Evolutionary conservation across 2,329 filamentous ascomycete species (phyloP), one percentile per base, ranked within the genome.

Genomic region (Clonostachys rosea): DNA sequence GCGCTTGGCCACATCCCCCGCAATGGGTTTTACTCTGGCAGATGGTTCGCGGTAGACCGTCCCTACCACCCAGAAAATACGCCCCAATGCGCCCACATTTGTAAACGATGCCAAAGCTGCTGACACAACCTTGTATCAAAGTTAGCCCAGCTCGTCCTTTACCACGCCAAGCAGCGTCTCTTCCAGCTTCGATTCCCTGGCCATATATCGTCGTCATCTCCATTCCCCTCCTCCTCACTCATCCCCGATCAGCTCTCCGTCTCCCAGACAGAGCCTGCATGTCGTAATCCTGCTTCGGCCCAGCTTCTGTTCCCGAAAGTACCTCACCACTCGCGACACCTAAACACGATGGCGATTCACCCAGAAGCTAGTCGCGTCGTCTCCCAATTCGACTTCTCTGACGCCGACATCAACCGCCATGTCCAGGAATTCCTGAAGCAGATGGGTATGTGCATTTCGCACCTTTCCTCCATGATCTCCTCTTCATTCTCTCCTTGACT

Each of bases 361-460:
- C 78, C 84, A 52, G 87, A 92, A 69, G 89, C 91, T 50, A 84
- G 84, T 76, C 82, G 81, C 61, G 83, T 96, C 60, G 87, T 89
- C 59, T 81, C 81, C 57, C 83, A 94, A 67, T 97, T 97, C 70
- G 89, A 95, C 47, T 92, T 91, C 69, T 76, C 82, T 50, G 78
- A 90, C 58, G 81, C 84, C 46, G 79, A 91, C 67, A 79, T 96
- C 60, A 89, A 90, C 65, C 81, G 78, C 59, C 88, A 84, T 54
- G 91, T 96, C 51, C 75, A 82, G 53, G 91, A 96, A 66, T 99
- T 96, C 63, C 79, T 96, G 54, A 75, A 76, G 51, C 84, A 97
- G 72, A 91, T 96, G 85, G 75, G 87, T 78, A 68, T 48, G 69
- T 66, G 43, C 36, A 30, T 30, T 30, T 34, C 30, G 17, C 17